These are phyloP conservation scores for Fusarium oxysporum DNA, from an alignment of 2,329 filamentous ascomycete genomes.

Conservation along the genomic window DNA sequence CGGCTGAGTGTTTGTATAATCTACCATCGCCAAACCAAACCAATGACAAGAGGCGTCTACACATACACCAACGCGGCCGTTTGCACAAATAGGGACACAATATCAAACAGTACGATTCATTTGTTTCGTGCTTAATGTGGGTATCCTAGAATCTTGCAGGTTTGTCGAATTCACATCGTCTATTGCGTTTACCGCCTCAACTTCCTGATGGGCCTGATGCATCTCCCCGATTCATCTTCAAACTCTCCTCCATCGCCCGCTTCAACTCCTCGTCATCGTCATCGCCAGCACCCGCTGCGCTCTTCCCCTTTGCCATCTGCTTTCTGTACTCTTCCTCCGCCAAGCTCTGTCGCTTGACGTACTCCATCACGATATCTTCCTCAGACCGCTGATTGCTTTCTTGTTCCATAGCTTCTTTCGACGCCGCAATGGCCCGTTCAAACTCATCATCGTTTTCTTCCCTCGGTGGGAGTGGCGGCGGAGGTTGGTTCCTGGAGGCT, in stretches of 20 bases:
- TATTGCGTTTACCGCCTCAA: constrained; percentile 8
- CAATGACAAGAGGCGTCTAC: neutral
- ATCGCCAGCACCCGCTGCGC: constrained; percentile 49
- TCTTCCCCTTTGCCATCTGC: constrained; percentile 51
- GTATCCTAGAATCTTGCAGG: constrained; percentile 28
- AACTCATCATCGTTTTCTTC: constrained; percentile 47
- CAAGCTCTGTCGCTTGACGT: constrained; percentile 80
- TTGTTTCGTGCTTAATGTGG: neutral
- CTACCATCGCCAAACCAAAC: neutral
- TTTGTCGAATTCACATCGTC: constrained; percentile 2
- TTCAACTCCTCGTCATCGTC: constrained; percentile 68
- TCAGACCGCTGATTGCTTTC: constrained; percentile 63
- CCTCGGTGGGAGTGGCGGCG: constrained; percentile 19
- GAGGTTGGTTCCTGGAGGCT: constrained; percentile 52
- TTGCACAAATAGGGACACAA: neutral
- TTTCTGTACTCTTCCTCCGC: constrained; percentile 70
- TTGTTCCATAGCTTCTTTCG: constrained; percentile 54
- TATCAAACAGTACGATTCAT: neutral
- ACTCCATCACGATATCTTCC: constrained; percentile 79
- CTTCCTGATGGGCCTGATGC: constrained; percentile 42
- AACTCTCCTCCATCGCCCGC: constrained; percentile 66
- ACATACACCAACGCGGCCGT: neutral
- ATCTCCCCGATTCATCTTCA: constrained; percentile 55
- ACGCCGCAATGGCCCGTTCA: constrained; percentile 56
- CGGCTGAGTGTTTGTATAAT: neutral